These are phyloP conservation scores for Epipyxis sp. DNA, from an alignment of 108 stramenopile genomes.

Conservation along the genomic window DNA sequence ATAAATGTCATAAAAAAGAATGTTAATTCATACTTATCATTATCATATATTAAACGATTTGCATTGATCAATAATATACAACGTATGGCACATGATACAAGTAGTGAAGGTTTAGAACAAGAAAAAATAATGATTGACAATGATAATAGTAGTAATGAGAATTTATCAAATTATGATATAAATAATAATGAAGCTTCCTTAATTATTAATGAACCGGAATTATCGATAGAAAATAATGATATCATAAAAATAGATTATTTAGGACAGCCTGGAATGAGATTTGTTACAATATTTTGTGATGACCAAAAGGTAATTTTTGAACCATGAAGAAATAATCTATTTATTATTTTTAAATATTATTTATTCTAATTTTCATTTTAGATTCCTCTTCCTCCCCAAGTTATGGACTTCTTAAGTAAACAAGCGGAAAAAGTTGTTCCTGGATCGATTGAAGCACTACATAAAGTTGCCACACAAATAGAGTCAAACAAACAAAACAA, in stretches of 20 bases:
- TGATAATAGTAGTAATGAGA: background rate
- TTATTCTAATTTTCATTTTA: too few relatives aligned
- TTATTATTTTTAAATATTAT: too few relatives aligned
- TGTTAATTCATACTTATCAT: too few relatives aligned
- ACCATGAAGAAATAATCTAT: too few relatives aligned
- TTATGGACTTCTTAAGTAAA: background rate
- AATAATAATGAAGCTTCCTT: background rate
- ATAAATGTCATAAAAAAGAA: too few relatives aligned
- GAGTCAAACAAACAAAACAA: background rate
- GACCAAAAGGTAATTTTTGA: conserved; percentile 23
- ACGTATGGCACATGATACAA: too few relatives aligned
- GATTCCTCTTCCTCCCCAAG: background rate
- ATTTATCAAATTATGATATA: background rate
- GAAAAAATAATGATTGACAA: background rate
- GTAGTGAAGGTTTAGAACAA: too few relatives aligned
- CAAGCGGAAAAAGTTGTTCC: conserved; percentile 3
- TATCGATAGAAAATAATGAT: background rate
- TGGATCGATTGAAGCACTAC: background rate
- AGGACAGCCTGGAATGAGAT: background rate
- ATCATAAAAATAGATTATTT: background rate
- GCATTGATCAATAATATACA: too few relatives aligned
- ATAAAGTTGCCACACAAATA: background rate
- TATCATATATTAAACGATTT: too few relatives aligned
- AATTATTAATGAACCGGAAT: background rate
- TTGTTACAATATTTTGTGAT: conserved; percentile 12